These are phyloP conservation scores for Neurospora sp. DNA, from an alignment of 495 filamentous ascomycete genomes.

Conservation along the genomic window DNA sequence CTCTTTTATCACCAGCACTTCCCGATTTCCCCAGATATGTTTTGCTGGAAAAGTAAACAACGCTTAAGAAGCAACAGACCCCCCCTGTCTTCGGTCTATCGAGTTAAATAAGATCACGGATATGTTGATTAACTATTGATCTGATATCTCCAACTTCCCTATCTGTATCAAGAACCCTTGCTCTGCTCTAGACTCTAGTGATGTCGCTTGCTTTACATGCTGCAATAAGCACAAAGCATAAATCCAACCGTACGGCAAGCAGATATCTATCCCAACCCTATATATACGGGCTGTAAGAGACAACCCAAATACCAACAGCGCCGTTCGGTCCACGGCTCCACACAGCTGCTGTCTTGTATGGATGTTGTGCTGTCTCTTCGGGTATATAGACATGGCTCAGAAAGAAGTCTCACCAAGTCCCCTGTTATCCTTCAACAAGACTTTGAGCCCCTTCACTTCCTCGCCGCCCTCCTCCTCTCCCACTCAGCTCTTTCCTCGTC, in stretches of 20 bases:
- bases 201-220: not conserved
- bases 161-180: not conserved
- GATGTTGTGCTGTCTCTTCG: not conserved
- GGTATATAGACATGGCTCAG: not conserved
- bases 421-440: not conserved
- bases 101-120: not conserved
- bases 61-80: not conserved
- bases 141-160: not conserved
- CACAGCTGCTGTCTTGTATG: not conserved
- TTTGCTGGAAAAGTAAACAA: not conserved
- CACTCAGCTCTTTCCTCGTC: conserved; percentile 43
- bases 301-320: not conserved
- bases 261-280: not conserved
- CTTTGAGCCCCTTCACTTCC: conserved; percentile 5
- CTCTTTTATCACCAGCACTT: not conserved
- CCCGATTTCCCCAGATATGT: no score
- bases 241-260: not conserved
- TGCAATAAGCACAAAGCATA: not conserved
- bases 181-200: not conserved
- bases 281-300: not conserved
- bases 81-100: not conserved
- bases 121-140: not conserved
- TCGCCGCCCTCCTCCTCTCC: conserved; percentile 33
- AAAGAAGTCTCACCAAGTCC: not conserved
- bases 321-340: not conserved